Conservation (phyloP, 2,329 filamentous ascomycete genomes). For the Arthroderma sp. region DNA sequence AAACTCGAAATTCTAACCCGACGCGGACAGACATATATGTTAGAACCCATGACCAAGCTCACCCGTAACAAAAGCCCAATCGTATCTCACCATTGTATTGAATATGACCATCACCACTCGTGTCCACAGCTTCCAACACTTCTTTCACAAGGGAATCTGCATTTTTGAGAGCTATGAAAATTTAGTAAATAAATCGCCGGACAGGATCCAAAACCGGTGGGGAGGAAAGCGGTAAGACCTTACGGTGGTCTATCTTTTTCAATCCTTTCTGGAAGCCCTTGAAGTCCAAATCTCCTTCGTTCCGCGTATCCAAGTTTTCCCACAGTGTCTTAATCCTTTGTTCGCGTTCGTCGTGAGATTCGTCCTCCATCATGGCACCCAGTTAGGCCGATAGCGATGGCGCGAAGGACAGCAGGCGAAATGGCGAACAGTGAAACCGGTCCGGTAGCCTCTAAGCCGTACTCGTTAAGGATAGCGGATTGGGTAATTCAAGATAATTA, state of each 20-base stretch:
- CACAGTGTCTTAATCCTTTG: slow-evolving; percentile 73
- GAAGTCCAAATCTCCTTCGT: slow-evolving; percentile 69
- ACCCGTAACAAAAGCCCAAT: background rate
- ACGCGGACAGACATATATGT: background rate
- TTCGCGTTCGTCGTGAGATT: slow-evolving; percentile 67
- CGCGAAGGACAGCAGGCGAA: background rate
- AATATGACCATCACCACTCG: slow-evolving; percentile 76
- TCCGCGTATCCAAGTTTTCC: slow-evolving; percentile 63
- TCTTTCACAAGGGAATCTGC: slow-evolving; percentile 72
- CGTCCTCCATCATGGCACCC: slow-evolving; percentile 49
- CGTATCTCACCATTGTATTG: slow-evolving; percentile 63
- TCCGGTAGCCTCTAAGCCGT: background rate
- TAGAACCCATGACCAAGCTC: too few species aligned
- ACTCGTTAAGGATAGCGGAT: slow-evolving; percentile 2
- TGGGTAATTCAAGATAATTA: slow-evolving; percentile 8
- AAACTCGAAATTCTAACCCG: slow-evolving; percentile 65
- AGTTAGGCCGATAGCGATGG: background rate
- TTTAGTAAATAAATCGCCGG: slow-evolving; percentile 2
- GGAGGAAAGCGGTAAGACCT: slow-evolving; percentile 21
- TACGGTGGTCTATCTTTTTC: slow-evolving; percentile 83
- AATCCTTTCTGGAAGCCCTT: slow-evolving; percentile 74
- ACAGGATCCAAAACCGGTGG: slow-evolving; percentile 5
- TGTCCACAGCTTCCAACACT: slow-evolving; percentile 72
- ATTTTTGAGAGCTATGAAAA: slow-evolving; percentile 61
- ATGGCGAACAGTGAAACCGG: too few species aligned